Evolutionary conservation across 1,139 yeast species (phyloP), one percentile per base, ranked within the genome.

Genomic region (Zhuliangozyma parablackwelliae): DNA sequence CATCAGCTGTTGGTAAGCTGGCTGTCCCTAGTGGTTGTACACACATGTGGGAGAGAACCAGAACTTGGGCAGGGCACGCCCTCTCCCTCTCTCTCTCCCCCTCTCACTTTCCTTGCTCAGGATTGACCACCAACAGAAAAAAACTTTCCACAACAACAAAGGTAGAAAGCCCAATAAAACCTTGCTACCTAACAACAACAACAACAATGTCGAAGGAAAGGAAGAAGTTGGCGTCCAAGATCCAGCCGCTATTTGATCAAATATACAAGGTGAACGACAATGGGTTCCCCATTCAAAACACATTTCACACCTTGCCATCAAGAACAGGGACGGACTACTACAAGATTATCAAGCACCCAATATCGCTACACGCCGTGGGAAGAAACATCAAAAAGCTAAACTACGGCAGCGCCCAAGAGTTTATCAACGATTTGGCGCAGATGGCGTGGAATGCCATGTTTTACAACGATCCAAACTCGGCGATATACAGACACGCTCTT

Each of bases 361-460:
- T 69, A 27, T 69, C 75, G 21, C 57, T 70, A 35, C 73, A 69
- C 45, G 64, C 65, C 12, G 57, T 70, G 6, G 66, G 69, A 10
- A 53, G 70, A 24, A 61, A 56, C 47, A 54, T 80, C 33, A 76
- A 75, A 45, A 69, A 71, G 37, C 53, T 57, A 37, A 69, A 69
- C 44, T 89, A 88, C 60, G 57, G 65, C 9, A 65, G 67, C 36
- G 78, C 86, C 0, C 83, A 80, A 49, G 81, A 78, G 40, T 89
- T 88, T 56, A 63, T 90, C 30, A 73, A 69, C 41, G 97, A 89
- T 56, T 57, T 90, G 43, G 88, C 83, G 0, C 92, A 86, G 57
- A 84, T 90, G 34, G 75, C 87, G 1, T 87, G 95, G 89, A 90
- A 90, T 56, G 97, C 97, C 2, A 75, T 88, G 44, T 75, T 82